Conservation (phyloP, 2,329 filamentous ascomycete genomes). For the Aureobasidium sp. region DNA sequence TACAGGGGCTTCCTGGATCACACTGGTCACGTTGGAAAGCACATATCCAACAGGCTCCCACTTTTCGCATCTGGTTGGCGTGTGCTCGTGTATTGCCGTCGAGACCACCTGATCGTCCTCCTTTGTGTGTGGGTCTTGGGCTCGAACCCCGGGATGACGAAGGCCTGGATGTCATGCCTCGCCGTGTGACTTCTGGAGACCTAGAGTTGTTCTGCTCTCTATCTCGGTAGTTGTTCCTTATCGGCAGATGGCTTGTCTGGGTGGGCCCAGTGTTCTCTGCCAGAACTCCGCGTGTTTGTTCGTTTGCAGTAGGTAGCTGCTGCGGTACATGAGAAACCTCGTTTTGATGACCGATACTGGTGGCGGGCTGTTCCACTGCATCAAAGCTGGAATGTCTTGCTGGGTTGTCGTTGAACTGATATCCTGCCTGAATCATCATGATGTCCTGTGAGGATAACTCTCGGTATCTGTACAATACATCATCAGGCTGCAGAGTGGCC, state of each 20-base stretch:
- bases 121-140: background rate
- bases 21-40: conserved; percentile 37
- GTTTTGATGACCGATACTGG: background rate
- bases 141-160: conserved; percentile 1
- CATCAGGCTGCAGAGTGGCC: background rate
- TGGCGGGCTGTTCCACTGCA: background rate
- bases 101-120: conserved; percentile 26
- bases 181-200: background rate
- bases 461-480: background rate
- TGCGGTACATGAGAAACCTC: background rate
- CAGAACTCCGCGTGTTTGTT: background rate
- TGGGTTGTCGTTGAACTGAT: background rate
- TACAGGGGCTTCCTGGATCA: conserved; percentile 25
- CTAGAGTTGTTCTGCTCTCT: background rate
- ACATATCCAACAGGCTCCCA: conserved; percentile 43
- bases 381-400: background rate
- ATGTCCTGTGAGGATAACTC: background rate
- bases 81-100: conserved; percentile 34
- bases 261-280: background rate
- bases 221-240: background rate
- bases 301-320: background rate
- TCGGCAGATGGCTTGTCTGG: background rate
- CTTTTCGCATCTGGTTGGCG: conserved; percentile 40
- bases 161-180: background rate
- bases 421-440: background rate